Conservation (phyloP, 2,329 filamentous ascomycete genomes). For the Claviceps paspali region DNA sequence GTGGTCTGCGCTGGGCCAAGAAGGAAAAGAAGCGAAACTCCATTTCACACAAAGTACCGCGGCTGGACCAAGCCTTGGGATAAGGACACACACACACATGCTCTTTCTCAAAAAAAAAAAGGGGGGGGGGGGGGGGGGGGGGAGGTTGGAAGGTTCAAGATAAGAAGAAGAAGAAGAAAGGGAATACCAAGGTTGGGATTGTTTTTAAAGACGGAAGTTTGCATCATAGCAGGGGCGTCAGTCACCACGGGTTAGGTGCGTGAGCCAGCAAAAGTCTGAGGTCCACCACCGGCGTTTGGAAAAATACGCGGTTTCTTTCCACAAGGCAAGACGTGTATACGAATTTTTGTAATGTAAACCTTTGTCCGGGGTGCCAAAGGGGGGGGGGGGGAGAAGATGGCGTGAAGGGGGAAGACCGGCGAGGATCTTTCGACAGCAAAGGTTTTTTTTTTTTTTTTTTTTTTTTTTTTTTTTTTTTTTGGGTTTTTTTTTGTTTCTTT, state of each 20-base stretch:
- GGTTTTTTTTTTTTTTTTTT: too few relatives aligned
- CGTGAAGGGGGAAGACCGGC: too few relatives aligned
- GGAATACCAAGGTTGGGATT: too few relatives aligned
- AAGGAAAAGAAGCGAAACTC: conserved; percentile 58
- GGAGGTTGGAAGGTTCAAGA: too few relatives aligned
- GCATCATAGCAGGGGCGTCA: not conserved
- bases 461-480: not conserved
- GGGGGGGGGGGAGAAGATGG: too few relatives aligned
- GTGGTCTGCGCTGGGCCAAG: conserved; percentile 62
- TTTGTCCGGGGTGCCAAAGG: too few relatives aligned
- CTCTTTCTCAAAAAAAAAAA: too few relatives aligned
- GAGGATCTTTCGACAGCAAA: too few relatives aligned
- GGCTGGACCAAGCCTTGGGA: conserved; percentile 12
- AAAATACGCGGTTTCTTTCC: not conserved
- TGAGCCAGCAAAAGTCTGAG: not conserved
- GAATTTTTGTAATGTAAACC: not conserved
- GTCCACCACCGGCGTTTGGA: conserved; percentile 2
- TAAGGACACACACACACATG: too few relatives aligned
- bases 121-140: too few relatives aligned
- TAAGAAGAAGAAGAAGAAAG: too few relatives aligned
- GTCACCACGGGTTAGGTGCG: not conserved
- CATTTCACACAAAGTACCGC: conserved; percentile 8
- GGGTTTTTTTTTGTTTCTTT: not conserved
- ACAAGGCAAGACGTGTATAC: not conserved
- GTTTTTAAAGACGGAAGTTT: not conserved